Evolutionary conservation across 176 grass and related monocot species (phyloP).

Genomic region (Hsuehochloa calcarea): DNA sequence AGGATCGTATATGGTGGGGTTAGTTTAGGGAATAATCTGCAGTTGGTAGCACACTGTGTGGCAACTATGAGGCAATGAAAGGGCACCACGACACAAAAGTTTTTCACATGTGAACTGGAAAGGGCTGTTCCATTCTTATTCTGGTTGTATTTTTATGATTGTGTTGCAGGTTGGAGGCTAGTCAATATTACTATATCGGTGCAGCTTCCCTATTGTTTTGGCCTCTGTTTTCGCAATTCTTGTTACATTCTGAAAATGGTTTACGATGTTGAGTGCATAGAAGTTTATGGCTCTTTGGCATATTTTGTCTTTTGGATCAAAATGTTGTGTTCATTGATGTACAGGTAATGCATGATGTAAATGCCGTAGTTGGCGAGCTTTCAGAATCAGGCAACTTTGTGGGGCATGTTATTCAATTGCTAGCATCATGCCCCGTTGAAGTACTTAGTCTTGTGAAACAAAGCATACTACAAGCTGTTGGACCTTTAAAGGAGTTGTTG

Average conservation of each 20-base stretch:
- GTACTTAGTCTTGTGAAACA: too few species aligned
- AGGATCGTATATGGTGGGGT: background rate
- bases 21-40: background rate
- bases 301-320: conserved; percentile 14
- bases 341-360: conserved; percentile 89
- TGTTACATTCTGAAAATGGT: conserved; percentile 4
- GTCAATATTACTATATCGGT: background rate
- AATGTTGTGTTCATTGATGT: conserved; percentile 26
- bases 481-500: too few species aligned
- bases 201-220: background rate
- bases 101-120: background rate
- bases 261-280: background rate
- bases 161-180: background rate
- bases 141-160: background rate
- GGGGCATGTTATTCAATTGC: conserved; percentile 56
- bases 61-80: background rate
- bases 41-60: background rate
- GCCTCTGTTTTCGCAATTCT: background rate
- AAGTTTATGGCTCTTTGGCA: background rate
- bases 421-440: conserved; percentile 70
- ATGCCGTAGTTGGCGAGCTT: conserved; percentile 55
- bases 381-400: conserved; percentile 69
- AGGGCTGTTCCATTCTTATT: background rate
- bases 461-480: too few species aligned
- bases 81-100: background rate